phyloP scores from a whole-genome alignment of 2,329 filamentous ascomycete genomes.

The Cordyceps farinosa region DNA sequence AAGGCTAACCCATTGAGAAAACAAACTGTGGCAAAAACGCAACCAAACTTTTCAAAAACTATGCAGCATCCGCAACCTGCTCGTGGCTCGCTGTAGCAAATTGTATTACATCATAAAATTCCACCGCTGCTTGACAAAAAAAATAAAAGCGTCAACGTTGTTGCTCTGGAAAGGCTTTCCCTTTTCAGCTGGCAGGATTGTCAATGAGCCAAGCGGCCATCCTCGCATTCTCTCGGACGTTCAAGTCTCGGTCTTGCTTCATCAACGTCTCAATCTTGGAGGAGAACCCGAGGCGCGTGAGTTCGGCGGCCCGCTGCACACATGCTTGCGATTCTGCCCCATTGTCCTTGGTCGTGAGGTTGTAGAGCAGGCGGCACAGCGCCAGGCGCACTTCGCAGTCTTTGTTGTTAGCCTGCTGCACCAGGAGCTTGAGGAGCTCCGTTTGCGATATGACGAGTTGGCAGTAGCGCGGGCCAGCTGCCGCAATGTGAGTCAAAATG shows the following conservation, averaged over 20 bases:
- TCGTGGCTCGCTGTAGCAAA: neutral
- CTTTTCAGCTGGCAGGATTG: conserved; percentile 28
- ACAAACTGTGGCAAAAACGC: neutral
- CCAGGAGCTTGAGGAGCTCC: conserved; percentile 68
- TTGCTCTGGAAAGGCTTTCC: neutral
- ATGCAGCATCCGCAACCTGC: neutral
- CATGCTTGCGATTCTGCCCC: conserved; percentile 62
- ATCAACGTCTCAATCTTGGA: conserved; percentile 59
- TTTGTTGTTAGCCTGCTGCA: conserved; percentile 69
- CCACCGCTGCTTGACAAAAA: neutral
- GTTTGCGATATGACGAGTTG: conserved; percentile 74
- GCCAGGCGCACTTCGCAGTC: conserved; percentile 71
- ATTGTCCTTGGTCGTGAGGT: conserved; percentile 81
- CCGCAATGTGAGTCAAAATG: conserved; percentile 84
- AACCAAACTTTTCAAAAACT: neutral
- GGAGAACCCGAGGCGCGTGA: conserved; percentile 69
- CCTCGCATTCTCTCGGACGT: conserved; percentile 81
- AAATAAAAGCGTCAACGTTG: too few relatives aligned
- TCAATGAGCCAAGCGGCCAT: conserved; percentile 72
- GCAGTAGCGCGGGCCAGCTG: conserved; percentile 73
- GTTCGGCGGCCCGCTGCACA: conserved; percentile 61
- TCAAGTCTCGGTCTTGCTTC: conserved; percentile 68
- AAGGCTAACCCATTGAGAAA: neutral
- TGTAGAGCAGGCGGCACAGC: conserved; percentile 80
- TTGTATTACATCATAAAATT: neutral